Base-by-base conservation (phyloP, 2,329 filamentous ascomycete species). In the Trichoderma lentiforme region DNA sequence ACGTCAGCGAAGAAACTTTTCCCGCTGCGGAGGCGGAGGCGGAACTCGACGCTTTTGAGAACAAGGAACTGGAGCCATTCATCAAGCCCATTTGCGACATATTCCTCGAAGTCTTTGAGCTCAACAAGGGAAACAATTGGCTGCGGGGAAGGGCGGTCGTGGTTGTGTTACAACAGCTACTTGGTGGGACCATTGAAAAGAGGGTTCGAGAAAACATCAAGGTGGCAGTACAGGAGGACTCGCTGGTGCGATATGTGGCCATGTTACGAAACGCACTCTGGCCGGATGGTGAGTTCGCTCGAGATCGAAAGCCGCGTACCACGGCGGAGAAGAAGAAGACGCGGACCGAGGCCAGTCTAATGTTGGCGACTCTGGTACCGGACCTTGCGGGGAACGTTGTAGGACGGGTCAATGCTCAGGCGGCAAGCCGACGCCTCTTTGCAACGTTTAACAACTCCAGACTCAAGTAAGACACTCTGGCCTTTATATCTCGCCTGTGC, bases 11-110 rank as follows among this genome's bases (percentile, higher is more conserved):
- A 73, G 88, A 88, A 62, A 83, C 82, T 0, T 82, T 83, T 39
- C 81, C 82, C 8, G 85, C 88, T 2, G 88, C 90, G 2, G 96
- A 98, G 83, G 96, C 95, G 0, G 95, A 98, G 82, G 95, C 95
- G 0, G 96, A 98, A 81, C 85, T 99, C 63, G 93, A 95, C 72
- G 95, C 95, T 0, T 98, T 97, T 77, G 95, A 98, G 81, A 91
- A 93, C 79, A 91, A 91, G 77, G 94, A 97, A 76, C 86, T 94
- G 2, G 94, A 97, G 79, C 96, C 96, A 1, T 98, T 99, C 78
- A 96, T 99, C 77, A 99, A 98, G 80, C 97, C 96, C 4, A 98
- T 99, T 73, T 98, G 95, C 81, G 96, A 99, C 81, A 91, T 99
- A 73, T 99, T 99, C 82, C 88, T 99, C 18, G 96, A 99, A 80